A percentile compares a stretch with the other conserved stretches of the same genome.
These are phyloP conservation scores for Cercospora citrullina DNA, from an alignment of 2,329 filamentous ascomycete genomes.

Conservation along the genomic window DNA sequence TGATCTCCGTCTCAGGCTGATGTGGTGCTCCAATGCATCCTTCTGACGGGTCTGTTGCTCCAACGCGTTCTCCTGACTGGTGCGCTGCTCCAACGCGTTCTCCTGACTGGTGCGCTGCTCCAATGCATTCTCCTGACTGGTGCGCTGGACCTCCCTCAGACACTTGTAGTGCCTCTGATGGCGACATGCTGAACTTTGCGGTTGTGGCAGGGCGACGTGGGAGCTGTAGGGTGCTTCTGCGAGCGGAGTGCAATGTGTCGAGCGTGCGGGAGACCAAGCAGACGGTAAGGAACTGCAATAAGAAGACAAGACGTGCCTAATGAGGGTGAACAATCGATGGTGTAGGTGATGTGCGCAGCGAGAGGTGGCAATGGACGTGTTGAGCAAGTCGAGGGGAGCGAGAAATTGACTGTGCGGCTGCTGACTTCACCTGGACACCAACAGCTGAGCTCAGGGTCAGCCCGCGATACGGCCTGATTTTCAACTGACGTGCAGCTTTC, in stretches of 20 bases:
- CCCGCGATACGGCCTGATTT: not conserved
- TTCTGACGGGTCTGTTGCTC: not conserved
- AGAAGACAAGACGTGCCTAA: not conserved
- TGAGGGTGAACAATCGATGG: not conserved
- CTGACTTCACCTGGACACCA: not conserved
- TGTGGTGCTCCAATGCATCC: not conserved
- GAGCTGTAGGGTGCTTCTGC: not conserved
- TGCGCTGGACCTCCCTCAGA: not conserved
- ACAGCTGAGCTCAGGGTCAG: not conserved
- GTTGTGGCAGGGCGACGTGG: not conserved
- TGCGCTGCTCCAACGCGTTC: not conserved
- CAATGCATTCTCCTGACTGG: not conserved
- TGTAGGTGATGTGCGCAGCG: not conserved
- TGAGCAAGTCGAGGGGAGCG: not conserved
- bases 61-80: not conserved
- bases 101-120: not conserved
- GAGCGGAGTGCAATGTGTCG: not conserved
- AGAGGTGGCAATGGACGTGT: not conserved
- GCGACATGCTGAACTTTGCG: not conserved
- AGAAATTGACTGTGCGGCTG: not conserved
- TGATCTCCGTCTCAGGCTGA: not conserved
- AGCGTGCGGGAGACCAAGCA: not conserved
- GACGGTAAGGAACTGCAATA: not conserved
- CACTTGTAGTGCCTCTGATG: not conserved
- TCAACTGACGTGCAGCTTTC: not conserved